A percentile compares a stretch with the other conserved stretches of the same genome.
Conservation (phyloP, 345 rosid species). For the Pugionium cornutum region DNA sequence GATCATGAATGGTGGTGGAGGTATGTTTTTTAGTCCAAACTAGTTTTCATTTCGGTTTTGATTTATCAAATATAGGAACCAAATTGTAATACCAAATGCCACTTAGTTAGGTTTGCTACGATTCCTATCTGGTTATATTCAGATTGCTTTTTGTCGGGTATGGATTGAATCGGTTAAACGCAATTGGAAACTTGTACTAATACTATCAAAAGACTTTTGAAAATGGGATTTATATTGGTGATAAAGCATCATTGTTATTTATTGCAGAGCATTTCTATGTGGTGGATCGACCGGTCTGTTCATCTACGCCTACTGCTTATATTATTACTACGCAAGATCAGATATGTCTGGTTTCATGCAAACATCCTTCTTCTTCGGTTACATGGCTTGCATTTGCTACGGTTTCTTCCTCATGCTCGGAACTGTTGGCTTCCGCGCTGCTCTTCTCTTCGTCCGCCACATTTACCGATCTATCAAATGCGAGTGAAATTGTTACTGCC, state of each 20-base stretch:
- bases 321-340: conserved; percentile 68
- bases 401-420: conserved; percentile 91
- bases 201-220: not conserved
- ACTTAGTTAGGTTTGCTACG: too few relatives aligned
- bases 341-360: conserved; percentile 92
- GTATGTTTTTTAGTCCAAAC: not conserved
- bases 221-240: not conserved
- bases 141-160: too few relatives aligned
- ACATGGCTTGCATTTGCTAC: conserved; percentile 87
- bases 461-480: conserved; percentile 79
- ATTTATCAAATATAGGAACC: too few relatives aligned
- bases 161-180: not conserved
- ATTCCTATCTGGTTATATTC: too few relatives aligned
- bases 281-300: conserved; percentile 80
- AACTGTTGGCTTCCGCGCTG: conserved; percentile 72
- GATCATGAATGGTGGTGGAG: conserved; percentile 20
- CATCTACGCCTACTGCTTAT: conserved; percentile 72
- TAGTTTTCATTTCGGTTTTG: too few relatives aligned
- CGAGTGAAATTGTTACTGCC: conserved; percentile 47
- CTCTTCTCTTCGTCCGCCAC: conserved; percentile 71
- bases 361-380: conserved; percentile 82
- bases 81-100: too few relatives aligned
- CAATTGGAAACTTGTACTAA: not conserved
- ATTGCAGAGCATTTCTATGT: conserved; percentile 68
- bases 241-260: not conserved